Evolutionary conservation across 768 basidiomycete genomes (phyloP), one percentile per base, ranked within the genome.

Genomic region (Russula brevipes): DNA sequence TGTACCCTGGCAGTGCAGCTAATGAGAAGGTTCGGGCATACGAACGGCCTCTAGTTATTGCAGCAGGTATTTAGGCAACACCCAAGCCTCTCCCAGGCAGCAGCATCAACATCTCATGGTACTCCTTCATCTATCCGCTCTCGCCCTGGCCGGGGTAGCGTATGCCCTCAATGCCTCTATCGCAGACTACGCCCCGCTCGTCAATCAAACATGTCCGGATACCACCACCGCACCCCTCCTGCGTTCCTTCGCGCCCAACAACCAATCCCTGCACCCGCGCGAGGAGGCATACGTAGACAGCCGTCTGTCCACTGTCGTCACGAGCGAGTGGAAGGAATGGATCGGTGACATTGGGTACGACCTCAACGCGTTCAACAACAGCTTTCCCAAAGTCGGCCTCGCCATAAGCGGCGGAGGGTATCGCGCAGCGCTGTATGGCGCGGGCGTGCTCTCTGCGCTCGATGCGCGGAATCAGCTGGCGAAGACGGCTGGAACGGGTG

Each of bases 371-470:
- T 81, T 84, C n/a, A 68, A 71, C 45, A 72, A 67, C 2, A 71
- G 73, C 31, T 78, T 81, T 59, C 82, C 85, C 9, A 79, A 76
- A 57, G 73, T 89, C 31, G 87, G 81, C 2, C 76, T 89, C 54
- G 88, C 88, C 1, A 74, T 89, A 10, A 85, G 85, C 30, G 90
- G 90, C 2, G 86, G 86, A 14, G 88, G 88, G 0, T 80, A 85
- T 45, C 78, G 90, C 44, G 82, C 88, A 0, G 86, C 87, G 0
- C 81, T 83, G 63, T 87, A 80, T 60, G 86, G 82, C 24, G 88
- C 85, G 0, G 86, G 79, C 9, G 79, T 82, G 56, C 68, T 87
- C 19, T 78, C 75, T 14, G 85, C 78, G 1, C 72, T 88, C 51
- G 87, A 91, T 74, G 80, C 81, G 31, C 76, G 86, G 44, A 88